Evolutionary conservation across 164 flowering plant species (phyloP), one percentile per base, ranked within the genome.

Genomic region (Houttuynia cordata): DNA sequence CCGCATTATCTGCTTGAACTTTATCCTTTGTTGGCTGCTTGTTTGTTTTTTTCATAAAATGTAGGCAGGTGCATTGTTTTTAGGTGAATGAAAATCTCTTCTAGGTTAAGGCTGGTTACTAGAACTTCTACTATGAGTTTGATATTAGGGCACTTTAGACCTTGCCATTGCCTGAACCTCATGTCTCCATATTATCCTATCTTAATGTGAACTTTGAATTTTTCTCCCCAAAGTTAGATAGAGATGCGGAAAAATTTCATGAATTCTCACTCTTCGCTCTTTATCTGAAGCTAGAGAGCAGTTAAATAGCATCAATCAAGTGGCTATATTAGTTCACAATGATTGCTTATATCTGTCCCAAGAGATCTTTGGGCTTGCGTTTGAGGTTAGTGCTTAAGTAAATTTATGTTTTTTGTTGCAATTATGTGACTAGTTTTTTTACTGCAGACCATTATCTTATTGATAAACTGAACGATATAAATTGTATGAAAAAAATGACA

Each of bases 361-460:
- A 63, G 99, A 93, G 75, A 83, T 85, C 68, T 84, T 86, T 65
- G 97, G 96, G 62, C 87, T 93, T 74, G 91, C 95, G 40, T 93
- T 86, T 75, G 80, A 89, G 97, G 98, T 93, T 76, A 60, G 71
- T 42, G 58, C 15, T 41, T 40, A 57, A 20, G 5, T 25, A 17
- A 24, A 8, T 3, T n/a, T 39, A 37, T 15, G 37, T 57, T 18
- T 34, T 37, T 57, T 37, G 18, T 10, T 19, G 21, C 10, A 4
- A 3, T 9, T 56, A 19, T 15, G 17, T 56, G 13, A n/a, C n/a
- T n/a, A n/a, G n/a, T 18, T 56, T 23, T 1, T 25, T 12, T 55
- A 15, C 24, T n/a, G 17, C 17, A 34, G 1, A 21, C 39, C 57
- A 30, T 30, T 30, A 30, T 30, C 37, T 30, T 30, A 6, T 30